Base-by-base conservation (phyloP, 148 eudicot genomes). In the Vaccinium darrowii region DNA sequence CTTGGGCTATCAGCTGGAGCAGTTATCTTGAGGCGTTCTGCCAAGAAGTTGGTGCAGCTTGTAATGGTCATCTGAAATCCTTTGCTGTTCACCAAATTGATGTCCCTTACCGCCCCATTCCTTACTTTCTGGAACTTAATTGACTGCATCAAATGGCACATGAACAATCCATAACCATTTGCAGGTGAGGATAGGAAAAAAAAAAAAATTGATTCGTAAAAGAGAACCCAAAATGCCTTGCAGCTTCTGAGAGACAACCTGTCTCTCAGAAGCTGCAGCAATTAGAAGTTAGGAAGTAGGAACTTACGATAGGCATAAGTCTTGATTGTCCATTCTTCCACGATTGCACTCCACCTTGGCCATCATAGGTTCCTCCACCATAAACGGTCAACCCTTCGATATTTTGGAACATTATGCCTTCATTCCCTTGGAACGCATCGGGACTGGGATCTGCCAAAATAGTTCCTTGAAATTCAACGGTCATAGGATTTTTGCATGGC, bases 1-100 rank as follows among this genome's bases (percentile, higher is more conserved):
- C 90, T 89, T 4, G 92, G 91, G 58, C 91, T 88, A 0, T 83
- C 72, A 0, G n/a, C 83, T 0, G 91, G 91, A 9, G 94, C 91
- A 1, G 88, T 85, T 27, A 94, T 90, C 1, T 57, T 85, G n/a
- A 92, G 81, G 25, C 86, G 83, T 50, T 58, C 71, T 47, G 90
- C 79, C 16, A 52, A 86, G 13, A 93, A 50, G 51, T 91, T 88
- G 51, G 53, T 36, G 77, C 91, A 86, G 8, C 85, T 84, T 43
- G 73, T 84, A 5, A 95, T 82, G 25, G 84, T 88, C 18, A 86
- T 76, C 57, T 93, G 94, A 54, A 43, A 76, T 7, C 79, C 79
- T 39, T 76, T 47, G 52, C 79, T 76, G 21, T 76, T 49, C 54
- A 76, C 56, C 54, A 49, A 21, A 76, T 76, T 76, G 54, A 76